Conservation (phyloP, 2,329 filamentous ascomycete species). For the Diaporthe humulicola region DNA sequence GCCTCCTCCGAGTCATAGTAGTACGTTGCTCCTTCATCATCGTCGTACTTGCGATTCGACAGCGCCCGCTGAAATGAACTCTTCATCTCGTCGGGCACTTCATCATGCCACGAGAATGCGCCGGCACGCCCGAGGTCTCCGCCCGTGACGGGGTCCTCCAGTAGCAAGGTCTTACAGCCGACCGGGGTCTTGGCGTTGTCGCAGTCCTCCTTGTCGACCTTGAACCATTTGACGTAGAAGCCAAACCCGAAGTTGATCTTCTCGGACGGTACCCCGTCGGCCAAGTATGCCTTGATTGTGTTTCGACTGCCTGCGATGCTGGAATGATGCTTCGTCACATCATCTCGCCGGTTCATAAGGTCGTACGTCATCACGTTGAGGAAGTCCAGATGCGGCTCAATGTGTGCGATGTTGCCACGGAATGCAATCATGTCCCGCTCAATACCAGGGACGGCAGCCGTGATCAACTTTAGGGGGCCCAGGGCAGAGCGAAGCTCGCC, state of each 20-base stretch:
- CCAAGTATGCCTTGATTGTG: slow-evolving; percentile 70
- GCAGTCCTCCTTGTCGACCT: slow-evolving; percentile 60
- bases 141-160: slow-evolving; percentile 72
- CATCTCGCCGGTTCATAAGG: slow-evolving; percentile 80
- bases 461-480: slow-evolving; percentile 70
- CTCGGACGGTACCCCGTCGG: slow-evolving; percentile 64
- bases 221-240: slow-evolving; percentile 79
- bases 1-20: slow-evolving; percentile 72
- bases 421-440: slow-evolving; percentile 78
- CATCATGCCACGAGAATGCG: slow-evolving; percentile 71
- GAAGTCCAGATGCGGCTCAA: slow-evolving; percentile 73
- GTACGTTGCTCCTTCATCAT: slow-evolving; percentile 72
- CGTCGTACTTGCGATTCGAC: slow-evolving; percentile 67
- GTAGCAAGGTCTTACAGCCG: slow-evolving; percentile 69
- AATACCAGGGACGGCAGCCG: slow-evolving; percentile 75
- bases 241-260: slow-evolving; percentile 77
- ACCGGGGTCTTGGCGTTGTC: slow-evolving; percentile 61
- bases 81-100: slow-evolving; percentile 64
- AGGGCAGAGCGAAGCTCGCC: slow-evolving; percentile 69
- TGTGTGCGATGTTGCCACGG: slow-evolving; percentile 65
- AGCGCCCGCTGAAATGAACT: slow-evolving; percentile 71
- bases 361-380: slow-evolving; percentile 73
- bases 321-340: slow-evolving; percentile 73
- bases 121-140: slow-evolving; percentile 67
- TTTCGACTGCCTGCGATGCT: slow-evolving; percentile 67